Base-by-base conservation (phyloP, 176 grass and related monocot species). In the Tillandsia leiboldiana region DNA sequence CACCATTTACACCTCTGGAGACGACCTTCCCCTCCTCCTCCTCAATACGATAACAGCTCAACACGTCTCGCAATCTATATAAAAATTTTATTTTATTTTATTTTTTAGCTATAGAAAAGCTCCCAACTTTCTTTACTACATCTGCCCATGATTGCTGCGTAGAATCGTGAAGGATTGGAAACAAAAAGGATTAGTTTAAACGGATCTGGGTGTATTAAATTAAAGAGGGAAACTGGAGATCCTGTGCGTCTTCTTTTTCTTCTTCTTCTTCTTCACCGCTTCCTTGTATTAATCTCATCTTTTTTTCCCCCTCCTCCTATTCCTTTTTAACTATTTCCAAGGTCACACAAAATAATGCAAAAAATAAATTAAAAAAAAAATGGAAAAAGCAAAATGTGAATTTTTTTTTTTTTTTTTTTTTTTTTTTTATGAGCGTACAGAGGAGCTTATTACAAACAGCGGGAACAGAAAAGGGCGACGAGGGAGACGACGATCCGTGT, bases 1-100 rank as follows among this genome's bases (percentile, higher is more conserved):
- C 15, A 51, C 33, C 17, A 49, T 24, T 18, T 27, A n/a, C 28
- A 20, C 57, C 18, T 24, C 14, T 11, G 50, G 54, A 1, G 20
- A 14, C 51, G n/a, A 50, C 6, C n/a, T 17, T 15, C 56, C 56
- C 7, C 12, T 61, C 56, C 70, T 61, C 56, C 70, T 62, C 54
- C 58, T 51, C 61, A 57, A 71, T 69, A 72, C 11, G 15, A 68
- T 79, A 89, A 82, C 90, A 94, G 90, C 86, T 94, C 90, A 81
- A 89, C 90, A 77, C 86, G 80, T 82, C 67, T 72, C 57, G 70
- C 66, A 28, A 50, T 9, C 17, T n/a, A 59, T 17, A 61, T 18
- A 61, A 8, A 61, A 23, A 22, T 18, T 9, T 8, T n/a, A 17
- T 2, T 1, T 1, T 5, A 22, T 59, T 59, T 59, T 59, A 18